phyloP scores from a whole-genome alignment of 441 rosid genomes.

The Gossypium schwendimanii region DNA sequence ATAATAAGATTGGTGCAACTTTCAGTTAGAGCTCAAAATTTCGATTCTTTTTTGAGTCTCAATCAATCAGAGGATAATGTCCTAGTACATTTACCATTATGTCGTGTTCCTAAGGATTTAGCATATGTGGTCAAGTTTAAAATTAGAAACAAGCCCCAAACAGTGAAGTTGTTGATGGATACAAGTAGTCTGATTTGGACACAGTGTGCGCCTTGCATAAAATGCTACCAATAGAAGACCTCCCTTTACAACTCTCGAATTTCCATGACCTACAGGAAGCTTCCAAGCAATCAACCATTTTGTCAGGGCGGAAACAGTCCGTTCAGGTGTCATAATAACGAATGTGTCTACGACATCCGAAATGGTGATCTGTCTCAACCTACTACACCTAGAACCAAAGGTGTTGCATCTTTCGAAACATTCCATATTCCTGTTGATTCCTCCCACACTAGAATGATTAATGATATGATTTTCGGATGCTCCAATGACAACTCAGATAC shows the following conservation, averaged over 20 bases:
- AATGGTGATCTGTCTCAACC: neutral
- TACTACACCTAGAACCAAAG: neutral
- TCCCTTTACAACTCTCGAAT: constrained; percentile 2
- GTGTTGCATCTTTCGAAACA: neutral
- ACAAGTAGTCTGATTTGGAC: constrained; percentile 10
- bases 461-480: neutral
- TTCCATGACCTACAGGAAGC: neutral
- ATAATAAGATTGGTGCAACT: neutral
- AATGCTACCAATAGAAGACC: neutral
- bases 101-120: neutral
- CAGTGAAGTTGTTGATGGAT: neutral
- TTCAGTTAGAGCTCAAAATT: neutral
- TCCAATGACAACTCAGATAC: neutral
- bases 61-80: neutral
- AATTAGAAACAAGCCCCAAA: neutral
- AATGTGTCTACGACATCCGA: neutral
- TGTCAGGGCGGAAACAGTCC: neutral
- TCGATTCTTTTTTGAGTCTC: neutral
- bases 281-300: neutral
- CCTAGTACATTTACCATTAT: neutral
- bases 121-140: neutral
- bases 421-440: neutral
- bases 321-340: neutral
- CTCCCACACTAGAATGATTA: neutral
- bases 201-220: constrained; percentile 8